Evolutionary conservation across 768 basidiomycete genomes (phyloP), one percentile per base, ranked within the genome.

Genomic region (Dentipellis fragilis): DNA sequence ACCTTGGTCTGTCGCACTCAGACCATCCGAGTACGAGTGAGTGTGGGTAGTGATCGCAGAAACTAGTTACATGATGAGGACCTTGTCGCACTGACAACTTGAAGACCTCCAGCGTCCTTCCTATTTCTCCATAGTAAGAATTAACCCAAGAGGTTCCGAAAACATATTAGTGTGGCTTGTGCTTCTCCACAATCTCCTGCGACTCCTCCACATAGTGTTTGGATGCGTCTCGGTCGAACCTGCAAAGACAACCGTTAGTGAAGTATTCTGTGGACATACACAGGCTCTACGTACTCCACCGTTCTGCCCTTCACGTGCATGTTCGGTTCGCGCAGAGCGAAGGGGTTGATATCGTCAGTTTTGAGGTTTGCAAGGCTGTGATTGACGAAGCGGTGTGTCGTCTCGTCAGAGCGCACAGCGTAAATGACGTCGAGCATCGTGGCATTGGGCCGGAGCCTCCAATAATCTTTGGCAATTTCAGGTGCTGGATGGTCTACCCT

Each of bases 331-430:
- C 84, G 80, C 29, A 96, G 71, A 14, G 92, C 89, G 63, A 93
- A 93, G 0, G 91, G 92, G 65, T 94, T 96, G 62, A 91, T 82
- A 68, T 97, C 95, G 35, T 77, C 67, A 35, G 76, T 74, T 60
- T 90, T 73, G 51, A 99, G 75, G 70, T 93, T 93, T 3, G 93
- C 95, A 37, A 98, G 75, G 57, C 88, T 90, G 72, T 98, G 95
- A 69, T 98, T 98, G 60, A 95, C 92, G 64, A 97, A 97, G 50
- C 92, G 78, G 65, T 98, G 94, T 0, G 89, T 93, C 0, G 88
- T 81, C 67, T 97, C 94, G 68, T 97, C 94, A 12, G 89, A 91
- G 63, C 94, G 80, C 36, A 97, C 89, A 35, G 92, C 93, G 64
- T 90, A 90, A 49, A 97, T 77, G 49, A 95, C 86, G 63, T 97